These are phyloP conservation scores for Lepiota venenata DNA, from an alignment of 768 basidiomycete species.

Conservation along the genomic window DNA sequence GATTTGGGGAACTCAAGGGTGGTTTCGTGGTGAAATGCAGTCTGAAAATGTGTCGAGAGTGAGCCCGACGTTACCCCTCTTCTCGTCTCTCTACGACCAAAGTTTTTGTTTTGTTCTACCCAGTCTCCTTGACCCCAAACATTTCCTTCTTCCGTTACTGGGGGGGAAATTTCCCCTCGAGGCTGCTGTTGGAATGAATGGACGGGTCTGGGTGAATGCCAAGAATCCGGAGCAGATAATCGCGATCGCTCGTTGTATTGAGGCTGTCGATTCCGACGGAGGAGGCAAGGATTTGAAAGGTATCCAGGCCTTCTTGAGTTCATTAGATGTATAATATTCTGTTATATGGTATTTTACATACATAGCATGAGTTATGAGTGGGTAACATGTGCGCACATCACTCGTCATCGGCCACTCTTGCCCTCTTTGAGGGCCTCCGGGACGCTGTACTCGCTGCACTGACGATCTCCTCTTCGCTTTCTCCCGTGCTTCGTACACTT, in stretches of 20 bases:
- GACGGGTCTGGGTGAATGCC: conserved; percentile 85
- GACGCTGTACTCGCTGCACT: conserved; percentile 42
- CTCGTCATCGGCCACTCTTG: conserved; percentile 65
- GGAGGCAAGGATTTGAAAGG: conserved; percentile 54
- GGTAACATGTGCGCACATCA: conserved; percentile 22
- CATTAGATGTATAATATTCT: conserved; percentile 34
- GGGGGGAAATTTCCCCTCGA: conserved; percentile 86
- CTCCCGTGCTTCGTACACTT: conserved; percentile 60
- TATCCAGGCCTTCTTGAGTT: conserved; percentile 50
- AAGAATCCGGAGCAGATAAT: conserved; percentile 74
- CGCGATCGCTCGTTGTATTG: conserved; percentile 73
- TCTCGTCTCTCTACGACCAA: not conserved
- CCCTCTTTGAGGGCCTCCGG: conserved; percentile 66
- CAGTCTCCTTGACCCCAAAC: conserved; percentile 76
- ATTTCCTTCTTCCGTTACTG: conserved; percentile 79
- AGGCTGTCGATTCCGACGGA: conserved; percentile 75
- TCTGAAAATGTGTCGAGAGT: conserved; percentile 85
- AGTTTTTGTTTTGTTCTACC: conserved; percentile 3
- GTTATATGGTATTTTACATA: conserved; percentile 1
- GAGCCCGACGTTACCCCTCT: conserved; percentile 24
- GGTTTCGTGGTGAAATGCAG: conserved; percentile 84
- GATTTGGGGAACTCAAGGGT: conserved; percentile 90
- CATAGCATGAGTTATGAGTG: not conserved
- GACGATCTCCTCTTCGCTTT: conserved; percentile 72
- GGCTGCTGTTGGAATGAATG: conserved; percentile 87